Conservation (phyloP, 2,329 filamentous ascomycete genomes). For the Hypoxylon sp. region DNA sequence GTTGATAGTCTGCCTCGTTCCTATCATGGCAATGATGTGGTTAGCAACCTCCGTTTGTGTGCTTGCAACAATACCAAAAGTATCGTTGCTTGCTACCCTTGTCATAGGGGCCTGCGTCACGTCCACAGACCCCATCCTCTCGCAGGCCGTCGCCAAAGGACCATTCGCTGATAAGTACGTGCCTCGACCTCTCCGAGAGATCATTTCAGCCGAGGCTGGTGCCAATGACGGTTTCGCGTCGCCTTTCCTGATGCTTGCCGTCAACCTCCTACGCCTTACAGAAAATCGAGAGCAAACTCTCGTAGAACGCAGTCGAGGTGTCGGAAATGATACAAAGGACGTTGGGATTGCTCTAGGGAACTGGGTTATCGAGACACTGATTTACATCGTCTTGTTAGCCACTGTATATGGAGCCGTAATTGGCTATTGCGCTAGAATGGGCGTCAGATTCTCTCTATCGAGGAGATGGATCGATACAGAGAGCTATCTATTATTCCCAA, state of each 20-base stretch:
- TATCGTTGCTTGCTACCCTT: conserved; percentile 67
- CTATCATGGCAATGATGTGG: conserved; percentile 75
- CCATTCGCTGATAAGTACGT: conserved; percentile 75
- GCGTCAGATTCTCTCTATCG: conserved; percentile 61
- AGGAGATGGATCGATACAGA: conserved; percentile 70
- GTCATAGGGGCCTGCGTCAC: conserved; percentile 74
- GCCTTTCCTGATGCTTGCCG: conserved; percentile 72
- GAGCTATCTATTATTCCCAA: conserved; percentile 67
- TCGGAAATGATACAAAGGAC: conserved; percentile 68
- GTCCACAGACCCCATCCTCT: conserved; percentile 74
- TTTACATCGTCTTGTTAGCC: conserved; percentile 71
- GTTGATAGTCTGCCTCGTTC: conserved; percentile 68
- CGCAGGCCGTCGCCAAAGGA: conserved; percentile 73
- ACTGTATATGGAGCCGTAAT: conserved; percentile 66
- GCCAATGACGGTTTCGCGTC: conserved; percentile 75
- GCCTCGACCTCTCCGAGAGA: conserved; percentile 68
- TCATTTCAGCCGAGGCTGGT: conserved; percentile 74
- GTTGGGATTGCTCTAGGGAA: conserved; percentile 66
- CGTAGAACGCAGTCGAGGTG: conserved; percentile 46
- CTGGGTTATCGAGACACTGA: conserved; percentile 72
- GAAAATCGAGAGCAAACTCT: conserved; percentile 54
- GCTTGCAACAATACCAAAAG: conserved; percentile 67
- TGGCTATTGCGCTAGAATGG: conserved; percentile 64
- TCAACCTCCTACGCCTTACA: conserved; percentile 69
- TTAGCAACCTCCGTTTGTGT: conserved; percentile 70